Base-by-base conservation (phyloP, 768 basidiomycete genomes). In the Amylocystis lapponica region DNA sequence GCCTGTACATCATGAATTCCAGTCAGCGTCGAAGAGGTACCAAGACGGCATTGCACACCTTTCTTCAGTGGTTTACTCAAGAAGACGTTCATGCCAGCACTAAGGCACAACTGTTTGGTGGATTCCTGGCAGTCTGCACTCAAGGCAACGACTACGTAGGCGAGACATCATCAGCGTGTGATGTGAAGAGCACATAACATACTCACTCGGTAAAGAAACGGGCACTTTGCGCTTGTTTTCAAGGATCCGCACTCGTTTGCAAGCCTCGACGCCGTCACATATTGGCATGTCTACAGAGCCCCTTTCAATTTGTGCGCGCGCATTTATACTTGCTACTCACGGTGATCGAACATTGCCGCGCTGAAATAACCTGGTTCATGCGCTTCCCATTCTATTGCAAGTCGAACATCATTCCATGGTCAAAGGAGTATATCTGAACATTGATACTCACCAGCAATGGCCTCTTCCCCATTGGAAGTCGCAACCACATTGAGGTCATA, bases 41-140 rank as follows among this genome's bases (percentile, higher is more conserved):
- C n/a, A n/a, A n/a, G n/a, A n/a, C n/a, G 4, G 13, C 3, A 47
- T 39, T 22, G 41, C 65, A 48, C 46, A 79, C 80, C 65, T 55
- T 76, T 80, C 53, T 69, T 76, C 30, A 86, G 62, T 11, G 85
- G 85, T 62, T 87, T 87, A 55, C 77, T 83, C 50, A 85, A 74
- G 59, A 86, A 87, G 3, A 71, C 68, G 53, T 85, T 83, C 85
- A 87, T 87, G 9, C 85, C 85, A 3, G 82, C 80, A 49, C 80
- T 84, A n/a, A 86, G 60, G 52, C 84, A 87, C 9, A 85, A 68
- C 55, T 79, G 75, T 53, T 84, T 84, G 2, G 84, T 84, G 4
- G 81, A 83, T 39, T 83, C 81, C 61, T 86, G 83, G 51, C 81
- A 83, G 59, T 87, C 84, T 2, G 83, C 84, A 54, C 82, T 83